phyloP scores from a whole-genome alignment of 2,329 filamentous ascomycete species.

The Cladobotryum mycophilum region DNA sequence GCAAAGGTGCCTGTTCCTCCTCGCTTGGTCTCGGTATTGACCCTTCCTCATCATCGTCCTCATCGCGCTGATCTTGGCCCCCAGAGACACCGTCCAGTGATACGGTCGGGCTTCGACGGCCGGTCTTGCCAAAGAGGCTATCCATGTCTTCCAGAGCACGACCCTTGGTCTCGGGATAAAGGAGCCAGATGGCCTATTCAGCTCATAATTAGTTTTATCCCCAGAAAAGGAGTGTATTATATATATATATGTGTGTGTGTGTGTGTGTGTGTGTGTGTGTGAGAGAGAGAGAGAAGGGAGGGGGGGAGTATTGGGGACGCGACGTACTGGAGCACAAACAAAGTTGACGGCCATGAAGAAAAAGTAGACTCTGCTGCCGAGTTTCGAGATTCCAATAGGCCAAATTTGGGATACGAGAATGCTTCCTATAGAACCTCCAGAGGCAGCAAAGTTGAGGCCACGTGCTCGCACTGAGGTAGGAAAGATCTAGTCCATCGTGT shows the following conservation, averaged over 20 bases:
- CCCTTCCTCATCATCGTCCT: neutral
- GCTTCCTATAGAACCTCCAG: slow-evolving; percentile 48
- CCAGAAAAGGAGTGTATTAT: neutral
- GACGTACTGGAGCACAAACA: slow-evolving; percentile 11
- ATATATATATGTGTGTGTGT: no score
- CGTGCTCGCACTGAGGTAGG: slow-evolving; percentile 50
- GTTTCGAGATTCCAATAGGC: slow-evolving; percentile 45
- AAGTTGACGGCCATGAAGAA: slow-evolving; percentile 42
- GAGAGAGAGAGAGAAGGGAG: no score
- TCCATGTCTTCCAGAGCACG: slow-evolving; percentile 40
- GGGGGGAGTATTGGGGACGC: neutral
- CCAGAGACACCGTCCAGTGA: neutral
- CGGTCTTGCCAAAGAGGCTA: slow-evolving; percentile 28
- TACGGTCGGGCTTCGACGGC: neutral
- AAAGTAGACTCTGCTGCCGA: slow-evolving; percentile 50
- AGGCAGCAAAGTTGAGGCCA: slow-evolving; percentile 50
- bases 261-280: no score
- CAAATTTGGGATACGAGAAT: slow-evolving; percentile 49
- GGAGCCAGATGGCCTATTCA: slow-evolving; percentile 32
- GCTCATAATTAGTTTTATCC: neutral
- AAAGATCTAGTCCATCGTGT: slow-evolving; percentile 39
- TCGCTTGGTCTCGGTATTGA: neutral
- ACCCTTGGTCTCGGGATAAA: slow-evolving; percentile 41
- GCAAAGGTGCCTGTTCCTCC: slow-evolving; percentile 10
- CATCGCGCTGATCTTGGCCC: neutral